Evolutionary conservation across 768 basidiomycete genomes (phyloP), one percentile per base, ranked within the genome.

Genomic region (Erythrobasidium yunnanense): DNA sequence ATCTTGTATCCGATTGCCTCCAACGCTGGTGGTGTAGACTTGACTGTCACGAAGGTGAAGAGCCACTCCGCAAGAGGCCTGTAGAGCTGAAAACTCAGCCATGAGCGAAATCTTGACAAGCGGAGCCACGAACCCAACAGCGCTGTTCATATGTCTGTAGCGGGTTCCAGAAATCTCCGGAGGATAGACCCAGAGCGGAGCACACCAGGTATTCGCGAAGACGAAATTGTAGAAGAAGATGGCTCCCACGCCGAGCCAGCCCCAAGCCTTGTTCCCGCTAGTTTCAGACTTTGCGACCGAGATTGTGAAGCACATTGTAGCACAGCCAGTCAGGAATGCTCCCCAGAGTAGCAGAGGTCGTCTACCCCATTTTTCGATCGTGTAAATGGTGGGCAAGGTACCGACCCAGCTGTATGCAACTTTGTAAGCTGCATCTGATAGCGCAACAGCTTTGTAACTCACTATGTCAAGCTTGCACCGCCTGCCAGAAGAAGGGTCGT

Each of bases 161-260:
- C 54, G 54, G 23, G 42, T 38, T 13, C 33, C 33, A 32, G 54
- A 55, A 4, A 55, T 38, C n/a, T 55, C 54, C 4, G 54, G 54
- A 2, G 54, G 54, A 32, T 38, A 55, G 23, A 55, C 54, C 54
- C 54, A 55, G 27, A 55, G 33, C 5, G 42, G 33, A 34, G 54
- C 42, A 23, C 54, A 55, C 54, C 54, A 55, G 29, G 54, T 55
- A 17, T 32, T 34, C 3, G 54, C 54, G 29, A 55, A 55, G 5
- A 38, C 33, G 22, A 55, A 55, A 34, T 55, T 55, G 33, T 55
- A 55, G 29, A 55, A 55, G 33, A 55, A 55, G 25, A 55, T 55
- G 3, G 54, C 6, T 20, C 54, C 54, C 15, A 55, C 54, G 2
- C 54, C 54, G 15, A 55, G 18, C 54, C 54, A 55, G 27, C 54